These are phyloP conservation scores for Nemania sp. DNA, from an alignment of 2,329 filamentous ascomycete genomes.

Conservation along the genomic window DNA sequence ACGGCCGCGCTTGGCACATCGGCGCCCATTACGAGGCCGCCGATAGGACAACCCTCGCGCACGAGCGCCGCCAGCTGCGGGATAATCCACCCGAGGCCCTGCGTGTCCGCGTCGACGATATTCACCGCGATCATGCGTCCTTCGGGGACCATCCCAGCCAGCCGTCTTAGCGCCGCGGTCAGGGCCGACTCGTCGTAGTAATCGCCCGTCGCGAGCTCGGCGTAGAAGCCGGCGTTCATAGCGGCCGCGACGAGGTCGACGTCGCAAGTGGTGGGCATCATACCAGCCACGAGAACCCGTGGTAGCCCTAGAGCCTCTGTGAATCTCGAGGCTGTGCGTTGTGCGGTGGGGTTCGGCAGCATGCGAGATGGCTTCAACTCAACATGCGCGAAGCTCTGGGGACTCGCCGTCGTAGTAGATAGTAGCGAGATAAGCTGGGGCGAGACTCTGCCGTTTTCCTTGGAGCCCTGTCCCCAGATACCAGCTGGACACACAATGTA, in stretches of 20 bases:
- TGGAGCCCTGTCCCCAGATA: no score
- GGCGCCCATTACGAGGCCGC: slow-evolving; percentile 88
- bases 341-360: no score
- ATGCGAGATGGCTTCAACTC: no score
- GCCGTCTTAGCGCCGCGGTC: slow-evolving; percentile 64
- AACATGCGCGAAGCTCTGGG: no score
- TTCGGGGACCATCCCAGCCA: slow-evolving; percentile 67
- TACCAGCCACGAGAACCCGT: slow-evolving; percentile 87
- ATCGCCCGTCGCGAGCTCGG: slow-evolving; percentile 86
- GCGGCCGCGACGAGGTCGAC: slow-evolving; percentile 90
- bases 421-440: no score
- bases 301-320: no score
- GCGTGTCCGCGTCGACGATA: slow-evolving; percentile 86
- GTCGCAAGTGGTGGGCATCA: slow-evolving; percentile 87
- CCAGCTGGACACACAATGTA: no score
- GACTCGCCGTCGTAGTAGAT: no score
- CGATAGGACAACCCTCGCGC: slow-evolving; percentile 67
- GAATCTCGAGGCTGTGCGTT: no score
- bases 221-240: slow-evolving; percentile 91
- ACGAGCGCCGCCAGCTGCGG: slow-evolving; percentile 65
- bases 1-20: slow-evolving; percentile 93
- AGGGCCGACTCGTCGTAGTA: slow-evolving; percentile 83
- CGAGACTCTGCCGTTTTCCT: no score
- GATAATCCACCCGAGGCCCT: slow-evolving; percentile 90
- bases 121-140: slow-evolving; percentile 88